phyloP scores from a whole-genome alignment of 2,329 filamentous ascomycete genomes.

The Hypoxylon sp. region DNA sequence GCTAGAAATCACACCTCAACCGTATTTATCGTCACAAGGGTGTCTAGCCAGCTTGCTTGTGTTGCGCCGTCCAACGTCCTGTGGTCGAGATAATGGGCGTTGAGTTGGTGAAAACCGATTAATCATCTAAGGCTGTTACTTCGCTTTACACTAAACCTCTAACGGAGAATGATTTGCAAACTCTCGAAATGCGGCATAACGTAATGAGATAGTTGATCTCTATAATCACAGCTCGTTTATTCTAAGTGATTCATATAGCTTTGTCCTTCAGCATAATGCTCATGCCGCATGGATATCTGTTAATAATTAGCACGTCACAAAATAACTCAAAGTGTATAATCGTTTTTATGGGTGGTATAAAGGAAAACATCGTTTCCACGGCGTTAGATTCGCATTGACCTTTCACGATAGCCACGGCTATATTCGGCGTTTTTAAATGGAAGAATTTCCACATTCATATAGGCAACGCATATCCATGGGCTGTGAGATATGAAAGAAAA shows the following conservation, averaged over 20 bases:
- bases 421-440: neutral
- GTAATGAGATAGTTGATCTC: neutral
- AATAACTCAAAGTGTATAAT: neutral
- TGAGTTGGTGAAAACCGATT: neutral
- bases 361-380: neutral
- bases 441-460: neutral
- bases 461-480: neutral
- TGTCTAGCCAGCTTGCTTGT: neutral
- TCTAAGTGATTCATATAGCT: neutral
- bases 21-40: neutral
- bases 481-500: neutral
- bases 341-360: neutral
- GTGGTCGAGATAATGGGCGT: neutral
- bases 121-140: neutral
- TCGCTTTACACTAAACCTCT: neutral
- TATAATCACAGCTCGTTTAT: neutral
- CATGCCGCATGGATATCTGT: neutral
- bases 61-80: constrained; percentile 5
- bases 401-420: neutral
- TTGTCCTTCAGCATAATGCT: neutral
- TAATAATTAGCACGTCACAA: neutral
- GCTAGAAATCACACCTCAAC: neutral
- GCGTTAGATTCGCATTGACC: neutral
- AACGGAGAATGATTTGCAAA: neutral
- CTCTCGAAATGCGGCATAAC: neutral